Evolutionary conservation across 371 early-diverging fungal genomes (phyloP), one percentile per base, ranked within the genome.

Genomic region (Mortierella sp.): DNA sequence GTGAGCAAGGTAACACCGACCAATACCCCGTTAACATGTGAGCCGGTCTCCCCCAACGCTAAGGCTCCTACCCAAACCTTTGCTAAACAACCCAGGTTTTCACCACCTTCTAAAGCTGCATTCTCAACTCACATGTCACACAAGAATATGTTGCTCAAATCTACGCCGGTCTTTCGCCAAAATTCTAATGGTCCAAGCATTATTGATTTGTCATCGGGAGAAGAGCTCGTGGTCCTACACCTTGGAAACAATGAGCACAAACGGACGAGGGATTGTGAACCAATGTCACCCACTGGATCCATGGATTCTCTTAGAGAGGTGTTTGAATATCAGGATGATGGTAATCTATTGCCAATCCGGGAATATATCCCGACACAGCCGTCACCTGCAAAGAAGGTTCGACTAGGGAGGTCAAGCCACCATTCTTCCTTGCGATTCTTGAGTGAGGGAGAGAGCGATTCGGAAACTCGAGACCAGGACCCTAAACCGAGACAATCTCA

Each of bases 181-280:
- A n/a, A 54, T 58, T 64, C 64, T 9, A 72, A 32, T 30, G 77
- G 83, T 6, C 83, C 83, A 22, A 76, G 73, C 40, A 73, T 81
- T 47, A 73, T 81, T 60, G 83, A 81, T 63, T 66, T 81, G 43
- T 81, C 83, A 54, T 81, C 83, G 3, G 83, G 83, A 45, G 83
- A 81, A 39, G 83, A 81, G 57, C 68, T 81, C 11, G 70, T 81
- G 16, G 67, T 68, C 10, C 51, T 81, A 43, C 83, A 76, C 32
- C 35, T 81, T n/a, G 83, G 73, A 4, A 73, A 70, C 18, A 76
- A 73, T n/a, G 77, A 75, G 0, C 74, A 70, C 32, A 81, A 81
- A 43, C 65, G 83, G 5, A 69, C 66, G 59, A 66, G 83, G n/a
- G 71, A 73, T 3, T 57, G 62, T 32, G 81, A 75, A 16, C 39